Evolutionary conservation across 1,139 yeast genomes (phyloP), one percentile per base, ranked within the genome.

Genomic region (Scheffersomyces cryptocercus): DNA sequence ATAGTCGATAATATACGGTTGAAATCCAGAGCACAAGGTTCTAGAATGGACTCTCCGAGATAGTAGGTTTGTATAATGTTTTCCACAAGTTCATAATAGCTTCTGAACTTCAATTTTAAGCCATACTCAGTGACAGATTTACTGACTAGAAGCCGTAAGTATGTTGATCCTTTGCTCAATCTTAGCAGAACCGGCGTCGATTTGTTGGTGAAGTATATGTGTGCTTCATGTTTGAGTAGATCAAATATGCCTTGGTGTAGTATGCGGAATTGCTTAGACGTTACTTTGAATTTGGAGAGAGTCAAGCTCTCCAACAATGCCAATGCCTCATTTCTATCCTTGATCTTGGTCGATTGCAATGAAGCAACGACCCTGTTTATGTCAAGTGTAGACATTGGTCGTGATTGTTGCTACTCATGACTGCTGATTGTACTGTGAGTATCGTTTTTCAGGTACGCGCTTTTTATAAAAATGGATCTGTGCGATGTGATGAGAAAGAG

Each of bases 311-410:
- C 77, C 16, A 83, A 59, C 16, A 62, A 62, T 28, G 57, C 60
- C 12, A 82, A 54, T 0, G 80, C 84, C 37, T 76, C 81, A 52
- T 69, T 79, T 35, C 87, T 61, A 13, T 81, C 84, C 48, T 75
- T 77, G 34, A 79, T 63, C 52, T 76, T 81, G 6, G 73, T 48
- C 0, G 87, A 82, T 26, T 53, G 53, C 41, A 68, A 57, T 10
- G 53, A 43, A 20, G 51, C 47, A 26, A 54, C 51, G 34, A 60
- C 48, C 40, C 48, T 52, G 40, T 49, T 39, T 40, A 62, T 52
- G 49, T 62, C 66, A 38, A 58, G 49, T 14, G 56, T 45, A 34
- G 64, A 49, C 62, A 61, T 60, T 32, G 35, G 41, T 8, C 12
- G 26, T 20, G 26, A 20, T 9, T 2, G 26, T 20, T 5, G 26